phyloP scores from a whole-genome alignment of 805 yeast species.

The Zygoascus tannicola region DNA sequence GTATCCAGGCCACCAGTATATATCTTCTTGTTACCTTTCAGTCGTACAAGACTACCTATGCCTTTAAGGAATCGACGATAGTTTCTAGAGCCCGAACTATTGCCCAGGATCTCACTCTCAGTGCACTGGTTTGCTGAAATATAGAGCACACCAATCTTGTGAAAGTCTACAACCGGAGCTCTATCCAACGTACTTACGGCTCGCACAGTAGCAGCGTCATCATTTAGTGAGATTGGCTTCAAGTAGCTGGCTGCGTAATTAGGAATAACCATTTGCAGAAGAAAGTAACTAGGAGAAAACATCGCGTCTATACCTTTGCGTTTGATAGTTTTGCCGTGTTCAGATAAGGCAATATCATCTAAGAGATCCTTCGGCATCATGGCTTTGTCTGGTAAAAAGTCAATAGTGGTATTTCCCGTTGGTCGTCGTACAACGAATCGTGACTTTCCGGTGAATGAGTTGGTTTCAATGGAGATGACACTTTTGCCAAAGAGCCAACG shows the following conservation, averaged over 20 bases:
- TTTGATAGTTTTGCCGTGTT: background rate
- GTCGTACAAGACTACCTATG: constrained; percentile 51
- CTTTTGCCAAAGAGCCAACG: constrained; percentile 58
- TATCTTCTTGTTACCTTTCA: constrained; percentile 42
- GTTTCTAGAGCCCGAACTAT: constrained; percentile 51
- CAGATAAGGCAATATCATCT: background rate
- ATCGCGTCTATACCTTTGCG: constrained; percentile 4
- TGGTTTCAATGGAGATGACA: constrained; percentile 48
- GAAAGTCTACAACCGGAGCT: constrained; percentile 68
- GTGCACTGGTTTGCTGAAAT: constrained; percentile 56
- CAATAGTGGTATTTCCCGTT: constrained; percentile 48
- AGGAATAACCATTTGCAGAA: constrained; percentile 44
- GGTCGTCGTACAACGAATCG: constrained; percentile 49
- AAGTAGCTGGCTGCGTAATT: constrained; percentile 27
- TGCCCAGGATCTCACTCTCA: constrained; percentile 57
- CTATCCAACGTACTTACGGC: constrained; percentile 60
- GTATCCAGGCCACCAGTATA: constrained; percentile 76
- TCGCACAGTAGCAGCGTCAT: constrained; percentile 38
- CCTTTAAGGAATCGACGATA: constrained; percentile 51
- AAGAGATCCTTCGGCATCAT: constrained; percentile 14
- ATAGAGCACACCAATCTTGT: constrained; percentile 70
- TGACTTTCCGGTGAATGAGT: constrained; percentile 43
- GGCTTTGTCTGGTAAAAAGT: constrained; percentile 25
- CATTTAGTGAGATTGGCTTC: constrained; percentile 44
- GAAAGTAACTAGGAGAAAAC: constrained; percentile 38